A percentile compares a stretch with the other conserved stretches of the same genome.
phyloP scores from a whole-genome alignment of 208 protist species.

The Acanthamoeba healyi region DNA sequence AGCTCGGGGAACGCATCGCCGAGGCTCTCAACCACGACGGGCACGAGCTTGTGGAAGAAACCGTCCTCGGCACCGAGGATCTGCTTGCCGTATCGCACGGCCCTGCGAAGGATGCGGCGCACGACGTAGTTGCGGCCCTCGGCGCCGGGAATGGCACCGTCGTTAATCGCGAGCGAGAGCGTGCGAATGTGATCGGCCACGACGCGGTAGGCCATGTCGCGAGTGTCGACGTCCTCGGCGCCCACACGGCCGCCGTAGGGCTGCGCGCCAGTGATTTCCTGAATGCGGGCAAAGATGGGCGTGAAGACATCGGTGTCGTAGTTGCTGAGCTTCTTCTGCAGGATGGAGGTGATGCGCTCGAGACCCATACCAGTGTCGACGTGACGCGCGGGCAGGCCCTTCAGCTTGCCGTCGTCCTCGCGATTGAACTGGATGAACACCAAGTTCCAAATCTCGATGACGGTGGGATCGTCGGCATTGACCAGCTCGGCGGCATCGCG shows the following conservation, averaged over 20 bases:
- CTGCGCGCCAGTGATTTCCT: slow-evolving; percentile 94
- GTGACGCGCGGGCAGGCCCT: slow-evolving; percentile 36
- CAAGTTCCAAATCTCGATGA: slow-evolving; percentile 91
- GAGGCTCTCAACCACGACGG: slow-evolving; percentile 27
- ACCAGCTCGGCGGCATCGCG: slow-evolving; percentile 96
- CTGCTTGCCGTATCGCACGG: slow-evolving; percentile 86
- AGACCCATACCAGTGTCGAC: slow-evolving; percentile 89
- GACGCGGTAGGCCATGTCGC: slow-evolving; percentile 97
- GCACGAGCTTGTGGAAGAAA: slow-evolving; percentile 56
- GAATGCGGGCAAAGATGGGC: slow-evolving; percentile 97
- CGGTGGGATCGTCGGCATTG: slow-evolving; percentile 98
- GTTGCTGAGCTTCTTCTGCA: slow-evolving; percentile 95
- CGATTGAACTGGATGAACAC: slow-evolving; percentile 85
- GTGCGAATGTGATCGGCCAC: slow-evolving; percentile 99
- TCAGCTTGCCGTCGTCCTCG: slow-evolving; percentile 40
- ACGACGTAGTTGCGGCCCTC: slow-evolving; percentile 88
- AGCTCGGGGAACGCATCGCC: slow-evolving; percentile 69
- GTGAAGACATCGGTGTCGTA: slow-evolving; percentile 99
- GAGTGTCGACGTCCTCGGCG: slow-evolving; percentile 91
- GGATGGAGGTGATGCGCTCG: slow-evolving; percentile 83
- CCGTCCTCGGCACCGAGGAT: slow-evolving; percentile 90
- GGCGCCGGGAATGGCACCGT: slow-evolving; percentile 83
- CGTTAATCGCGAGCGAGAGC: slow-evolving; percentile 96
- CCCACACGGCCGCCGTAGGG: slow-evolving; percentile 92
- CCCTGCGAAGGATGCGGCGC: slow-evolving; percentile 86